Conservation (phyloP, 176 grass and related monocot genomes). For the Phoenix dactylifera region DNA sequence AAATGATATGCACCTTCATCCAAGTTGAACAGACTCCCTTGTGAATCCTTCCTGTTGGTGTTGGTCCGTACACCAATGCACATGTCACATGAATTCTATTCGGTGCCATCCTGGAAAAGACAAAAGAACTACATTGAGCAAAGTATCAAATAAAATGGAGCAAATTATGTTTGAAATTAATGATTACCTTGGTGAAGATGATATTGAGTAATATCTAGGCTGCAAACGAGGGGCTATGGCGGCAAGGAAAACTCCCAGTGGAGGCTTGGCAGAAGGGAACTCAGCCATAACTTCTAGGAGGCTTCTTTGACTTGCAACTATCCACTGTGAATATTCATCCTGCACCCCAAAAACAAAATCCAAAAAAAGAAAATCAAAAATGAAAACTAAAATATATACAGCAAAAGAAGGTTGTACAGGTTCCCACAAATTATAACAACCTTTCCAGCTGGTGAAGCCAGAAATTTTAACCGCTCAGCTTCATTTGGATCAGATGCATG, state of each 20-base stretch:
- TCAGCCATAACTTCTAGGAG: conserved; percentile 81
- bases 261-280: conserved; percentile 80
- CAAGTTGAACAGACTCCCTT: conserved; percentile 91
- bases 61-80: conserved; percentile 59
- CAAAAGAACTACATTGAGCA: conserved; percentile 4
- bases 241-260: conserved; percentile 85
- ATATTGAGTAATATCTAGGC: conserved; percentile 94
- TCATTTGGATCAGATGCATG: conserved; percentile 65
- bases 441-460: conserved; percentile 88
- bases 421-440: conserved; percentile 24
- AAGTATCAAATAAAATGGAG: conserved; percentile 1
- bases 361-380: conserved; percentile 15
- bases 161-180: conserved; percentile 5
- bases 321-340: conserved; percentile 93
- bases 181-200: conserved; percentile 72
- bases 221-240: conserved; percentile 76
- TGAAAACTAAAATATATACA: not conserved
- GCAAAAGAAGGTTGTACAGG: not conserved
- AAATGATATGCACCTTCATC: conserved; percentile 64
- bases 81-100: conserved; percentile 88
- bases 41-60: conserved; percentile 66
- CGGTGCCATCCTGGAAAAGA: conserved; percentile 54
- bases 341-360: conserved; percentile 19
- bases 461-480: conserved; percentile 56
- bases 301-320: conserved; percentile 81